phyloP scores from a whole-genome alignment of 176 grass and related monocot species.

The Pontederia paniculata region DNA sequence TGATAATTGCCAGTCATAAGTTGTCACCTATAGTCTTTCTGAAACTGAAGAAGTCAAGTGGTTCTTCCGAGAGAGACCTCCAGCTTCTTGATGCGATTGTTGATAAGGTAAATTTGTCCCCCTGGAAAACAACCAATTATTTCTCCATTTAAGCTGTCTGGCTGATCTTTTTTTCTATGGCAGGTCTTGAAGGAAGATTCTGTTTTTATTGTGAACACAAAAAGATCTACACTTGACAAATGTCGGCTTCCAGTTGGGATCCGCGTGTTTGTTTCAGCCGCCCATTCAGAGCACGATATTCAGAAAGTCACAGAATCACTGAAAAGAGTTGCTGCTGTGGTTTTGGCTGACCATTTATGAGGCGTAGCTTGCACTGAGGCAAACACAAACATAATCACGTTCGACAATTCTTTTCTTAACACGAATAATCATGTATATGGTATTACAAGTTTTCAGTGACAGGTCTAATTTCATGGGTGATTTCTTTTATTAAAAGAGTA shows the following conservation, averaged over 20 bases:
- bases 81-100: conserved; percentile 58
- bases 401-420: too few species aligned
- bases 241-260: conserved; percentile 73
- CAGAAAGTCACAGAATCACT: conserved; percentile 39
- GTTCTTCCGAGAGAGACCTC: conserved; percentile 36
- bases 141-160: background rate
- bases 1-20: conserved; percentile 60
- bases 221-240: conserved; percentile 66
- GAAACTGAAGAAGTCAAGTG: conserved; percentile 60
- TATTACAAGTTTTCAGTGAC: too few species aligned
- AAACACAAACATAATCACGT: too few species aligned
- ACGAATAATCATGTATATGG: too few species aligned
- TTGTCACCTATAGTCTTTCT: conserved; percentile 66
- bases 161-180: conserved; percentile 1
- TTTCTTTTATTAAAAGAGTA: too few species aligned
- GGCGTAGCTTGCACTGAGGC: too few species aligned
- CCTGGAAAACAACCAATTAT: background rate
- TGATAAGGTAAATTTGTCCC: conserved; percentile 36
- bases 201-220: conserved; percentile 61
- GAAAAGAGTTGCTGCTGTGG: conserved; percentile 51
- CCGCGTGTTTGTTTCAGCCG: conserved; percentile 57
- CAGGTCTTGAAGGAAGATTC: conserved; percentile 82
- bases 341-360: conserved; percentile 44
- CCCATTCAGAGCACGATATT: conserved; percentile 61
- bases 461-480: too few species aligned